Evolutionary conservation across 257 asterid species (phyloP).

Genomic region (Solanum sejunctum): DNA sequence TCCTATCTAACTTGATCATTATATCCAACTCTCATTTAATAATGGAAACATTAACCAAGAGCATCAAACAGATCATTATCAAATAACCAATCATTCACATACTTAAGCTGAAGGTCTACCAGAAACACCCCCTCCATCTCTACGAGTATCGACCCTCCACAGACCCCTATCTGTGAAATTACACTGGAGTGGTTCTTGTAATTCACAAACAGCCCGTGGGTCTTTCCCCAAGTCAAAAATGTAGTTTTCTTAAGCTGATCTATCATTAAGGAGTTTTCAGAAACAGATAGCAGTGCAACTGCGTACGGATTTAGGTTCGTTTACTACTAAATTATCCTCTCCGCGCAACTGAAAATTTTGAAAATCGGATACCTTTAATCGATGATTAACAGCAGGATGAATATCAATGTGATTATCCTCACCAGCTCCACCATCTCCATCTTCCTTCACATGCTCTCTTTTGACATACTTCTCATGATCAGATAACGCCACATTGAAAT

Average conservation of each 20-base stretch:
- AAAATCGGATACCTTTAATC: constrained; percentile 40
- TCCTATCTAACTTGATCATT: background rate
- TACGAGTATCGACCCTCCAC: background rate
- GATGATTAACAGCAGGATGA: constrained; percentile 89
- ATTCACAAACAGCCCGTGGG: background rate
- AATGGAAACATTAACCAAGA: background rate
- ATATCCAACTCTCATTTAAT: background rate
- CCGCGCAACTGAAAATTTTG: background rate
- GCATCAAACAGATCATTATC: background rate
- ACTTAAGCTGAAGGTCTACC: background rate
- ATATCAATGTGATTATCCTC: constrained; percentile 62
- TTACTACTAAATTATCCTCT: background rate
- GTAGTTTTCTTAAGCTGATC: background rate
- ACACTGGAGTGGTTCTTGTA: background rate
- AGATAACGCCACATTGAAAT: constrained; percentile 82
- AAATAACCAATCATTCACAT: background rate
- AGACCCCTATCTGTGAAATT: background rate
- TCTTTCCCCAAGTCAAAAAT: background rate
- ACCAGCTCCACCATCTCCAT: constrained; percentile 18
- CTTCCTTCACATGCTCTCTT: constrained; percentile 66
- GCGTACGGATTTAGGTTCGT: background rate
- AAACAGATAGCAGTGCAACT: background rate
- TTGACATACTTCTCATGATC: constrained; percentile 88
- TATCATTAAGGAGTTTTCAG: background rate
- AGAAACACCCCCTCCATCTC: background rate